Evolutionary conservation across 1,139 yeast species (phyloP), one percentile per base, ranked within the genome.

Genomic region (Geotrichum histeridarum): DNA sequence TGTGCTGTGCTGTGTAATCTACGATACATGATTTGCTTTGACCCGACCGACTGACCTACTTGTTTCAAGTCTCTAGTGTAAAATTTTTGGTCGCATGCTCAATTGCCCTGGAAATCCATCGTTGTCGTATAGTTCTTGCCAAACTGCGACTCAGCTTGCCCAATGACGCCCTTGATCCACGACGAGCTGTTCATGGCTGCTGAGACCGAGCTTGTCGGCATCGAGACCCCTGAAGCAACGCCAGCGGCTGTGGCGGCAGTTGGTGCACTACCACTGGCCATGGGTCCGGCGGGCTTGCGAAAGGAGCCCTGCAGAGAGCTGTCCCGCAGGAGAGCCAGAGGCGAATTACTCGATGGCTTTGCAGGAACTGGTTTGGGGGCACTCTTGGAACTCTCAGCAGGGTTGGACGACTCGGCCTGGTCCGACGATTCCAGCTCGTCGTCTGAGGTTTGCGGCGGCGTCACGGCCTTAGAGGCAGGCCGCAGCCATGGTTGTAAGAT

Each of bases 401-500:
- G 5, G 4, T 22, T 22, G 27, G 27, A 22, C 3, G 5, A 22
- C 3, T 3, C 3, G 3, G 27, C 27, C 27, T 22, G 27, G 27
- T 22, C 41, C 46, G 30, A 27, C n/a, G 42, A 12, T 30, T 42
- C 46, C 7, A 12, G 17, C 46, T 42, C 36, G 11, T 22, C 31
- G 32, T 11, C 31, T 12, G 33, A 31, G 7, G 15, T 12, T 8
- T 32, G 39, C 18, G 46, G 15, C 11, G 46, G 46, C 5, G 50
- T 38, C 17, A 50, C 31, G 8, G 52, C 39, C 15, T 50, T 52
- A 17, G 48, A 36, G 14, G 49, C 43, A 9, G 54, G 48, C 36
- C 55, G 49, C 32, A 53, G 37, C 54, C 55, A 55, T 8, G 58
- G 58, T 33, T 53, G 56, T 30, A 55, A 50, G 6, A 55, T 33